These are phyloP conservation scores for Adansonia digitata DNA, from an alignment of 345 rosid genomes.

Conservation along the genomic window DNA sequence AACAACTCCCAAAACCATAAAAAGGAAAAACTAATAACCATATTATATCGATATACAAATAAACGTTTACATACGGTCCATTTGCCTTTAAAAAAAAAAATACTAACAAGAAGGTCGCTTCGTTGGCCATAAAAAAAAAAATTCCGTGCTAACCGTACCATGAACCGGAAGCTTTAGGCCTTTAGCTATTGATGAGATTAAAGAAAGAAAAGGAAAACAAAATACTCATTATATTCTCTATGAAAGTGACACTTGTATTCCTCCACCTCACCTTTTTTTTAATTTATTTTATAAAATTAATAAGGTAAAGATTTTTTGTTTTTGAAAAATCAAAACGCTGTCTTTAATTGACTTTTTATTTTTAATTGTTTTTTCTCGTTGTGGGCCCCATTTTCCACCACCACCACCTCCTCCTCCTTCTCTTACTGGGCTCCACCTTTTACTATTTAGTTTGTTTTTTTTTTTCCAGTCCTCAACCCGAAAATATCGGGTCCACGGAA, in stretches of 20 bases:
- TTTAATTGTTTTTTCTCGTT: no score
- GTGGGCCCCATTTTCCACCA: neutral
- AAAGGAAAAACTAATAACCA: neutral
- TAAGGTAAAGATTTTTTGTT: no score
- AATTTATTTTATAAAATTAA: no score
- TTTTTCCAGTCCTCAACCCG: neutral
- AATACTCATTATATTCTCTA: no score
- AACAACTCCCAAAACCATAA: neutral
- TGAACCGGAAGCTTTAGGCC: neutral
- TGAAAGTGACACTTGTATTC: no score
- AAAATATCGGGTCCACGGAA: constrained; percentile 27
- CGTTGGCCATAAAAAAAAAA: neutral
- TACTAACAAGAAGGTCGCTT: no score
- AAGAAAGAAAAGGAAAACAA: no score
- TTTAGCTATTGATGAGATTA: no score
- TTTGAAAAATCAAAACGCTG: no score
- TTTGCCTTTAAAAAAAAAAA: no score
- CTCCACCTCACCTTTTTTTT: no score
- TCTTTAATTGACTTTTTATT: neutral
- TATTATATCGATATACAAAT: neutral
- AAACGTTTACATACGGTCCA: neutral
- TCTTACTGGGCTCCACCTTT: neutral
- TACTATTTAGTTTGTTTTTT: neutral
- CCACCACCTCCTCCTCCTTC: no score
- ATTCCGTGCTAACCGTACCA: neutral